Evolutionary conservation across 2,329 filamentous ascomycete genomes (phyloP), one percentile per base, ranked within the genome.

Genomic region (Sclerotinia minor): DNA sequence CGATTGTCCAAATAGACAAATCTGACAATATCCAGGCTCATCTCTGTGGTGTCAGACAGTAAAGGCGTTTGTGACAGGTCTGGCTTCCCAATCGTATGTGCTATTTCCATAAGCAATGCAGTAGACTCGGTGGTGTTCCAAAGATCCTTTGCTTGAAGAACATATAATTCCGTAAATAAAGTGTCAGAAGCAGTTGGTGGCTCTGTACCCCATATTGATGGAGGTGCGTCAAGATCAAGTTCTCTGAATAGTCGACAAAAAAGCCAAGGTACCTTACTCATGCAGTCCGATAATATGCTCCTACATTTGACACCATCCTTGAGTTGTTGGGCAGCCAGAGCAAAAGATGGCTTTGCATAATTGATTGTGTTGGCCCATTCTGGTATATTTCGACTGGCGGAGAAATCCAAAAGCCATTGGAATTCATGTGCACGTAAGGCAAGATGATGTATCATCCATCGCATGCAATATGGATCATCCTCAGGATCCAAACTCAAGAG

Each of bases 371-470:
- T 57, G 5, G 45, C 64, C 73, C 71, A 64, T 73, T 79, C 76
- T 78, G 75, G 70, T 78, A 87, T 76, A 69, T 79, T 74, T 74
- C 81, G 78, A 74, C 83, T 77, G 71, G 85, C 81, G 76, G 88
- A 71, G 50, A 97, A 82, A 35, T 91, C 85, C 35, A 96, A 80
- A 64, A 97, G 86, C 81, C 92, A 92, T 49, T 89, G 81, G 2
- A 90, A 87, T 74, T 96, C 89, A 70, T 89, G 84, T 4, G 92
- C 90, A 66, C 92, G 87, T n/a, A 98, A 82, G 2, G 93, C 92
- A 65, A 97, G 83, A 71, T 92, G 87, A 76, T 97, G 94, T 60
- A 97, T 86, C 71, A 92, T 85, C 67, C 97, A 85, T 69, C 89
- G 84, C 75, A 97, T 86, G 58, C 87, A 91, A 75, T 97, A 97